A percentile compares a stretch with the other conserved stretches of the same genome.
Conservation (phyloP, 805 yeast species). For the Candida ovalis region DNA sequence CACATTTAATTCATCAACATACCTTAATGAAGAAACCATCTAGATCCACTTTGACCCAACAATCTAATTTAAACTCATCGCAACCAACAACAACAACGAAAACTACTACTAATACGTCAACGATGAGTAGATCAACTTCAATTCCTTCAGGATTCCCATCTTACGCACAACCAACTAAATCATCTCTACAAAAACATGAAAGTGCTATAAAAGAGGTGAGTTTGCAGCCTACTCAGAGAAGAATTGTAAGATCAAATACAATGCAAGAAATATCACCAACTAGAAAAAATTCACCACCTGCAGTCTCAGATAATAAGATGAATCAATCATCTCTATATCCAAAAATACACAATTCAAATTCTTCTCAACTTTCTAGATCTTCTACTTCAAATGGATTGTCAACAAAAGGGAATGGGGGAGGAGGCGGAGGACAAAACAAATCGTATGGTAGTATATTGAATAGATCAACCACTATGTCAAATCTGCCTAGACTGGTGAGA, state of each 20-base stretch:
- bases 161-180: constrained; percentile 17
- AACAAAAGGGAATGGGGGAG: background rate
- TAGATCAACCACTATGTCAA: constrained; percentile 10
- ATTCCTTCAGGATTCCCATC: constrained; percentile 11
- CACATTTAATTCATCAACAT: background rate
- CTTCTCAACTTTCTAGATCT: constrained; percentile 1
- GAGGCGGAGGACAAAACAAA: background rate
- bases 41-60: background rate
- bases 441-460: background rate
- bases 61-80: background rate
- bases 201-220: background rate
- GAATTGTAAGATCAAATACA: constrained; percentile 16
- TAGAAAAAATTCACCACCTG: constrained; percentile 5
- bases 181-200: constrained; percentile 14
- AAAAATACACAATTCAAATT: background rate
- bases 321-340: background rate
- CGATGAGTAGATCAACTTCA: background rate
- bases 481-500: constrained; percentile 15
- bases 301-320: background rate
- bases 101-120: background rate
- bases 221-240: background rate
- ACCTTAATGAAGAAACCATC: background rate
- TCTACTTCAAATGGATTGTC: constrained; percentile 4
- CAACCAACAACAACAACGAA: background rate
- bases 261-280: constrained; percentile 20